Conservation (phyloP, 495 filamentous ascomycete genomes). For the Xylaria palmicola region DNA sequence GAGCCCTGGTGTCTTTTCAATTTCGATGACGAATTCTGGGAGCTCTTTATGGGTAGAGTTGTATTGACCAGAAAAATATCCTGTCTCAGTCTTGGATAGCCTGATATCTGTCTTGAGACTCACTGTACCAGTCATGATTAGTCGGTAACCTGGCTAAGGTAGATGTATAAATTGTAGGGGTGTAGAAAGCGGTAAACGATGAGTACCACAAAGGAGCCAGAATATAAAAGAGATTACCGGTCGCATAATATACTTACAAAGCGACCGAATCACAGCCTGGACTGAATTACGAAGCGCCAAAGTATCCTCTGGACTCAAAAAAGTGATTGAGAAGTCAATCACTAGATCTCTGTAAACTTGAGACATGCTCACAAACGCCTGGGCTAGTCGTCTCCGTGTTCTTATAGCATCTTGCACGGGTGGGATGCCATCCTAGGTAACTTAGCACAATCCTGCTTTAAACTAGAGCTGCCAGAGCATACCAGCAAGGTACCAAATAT, state of each 20-base stretch:
- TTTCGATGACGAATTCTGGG: conserved; percentile 30
- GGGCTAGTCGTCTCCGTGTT: conserved; percentile 41
- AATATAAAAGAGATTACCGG: no score
- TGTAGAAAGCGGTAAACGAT: neutral
- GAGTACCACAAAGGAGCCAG: no score
- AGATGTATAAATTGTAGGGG: neutral
- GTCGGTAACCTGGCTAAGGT: neutral
- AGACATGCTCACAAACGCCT: conserved; percentile 54
- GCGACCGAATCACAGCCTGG: conserved; percentile 51
- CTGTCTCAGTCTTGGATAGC: conserved; percentile 33
- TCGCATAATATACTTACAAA: conserved; percentile 27
- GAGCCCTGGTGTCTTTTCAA: conserved; percentile 13
- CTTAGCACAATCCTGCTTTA: conserved; percentile 10
- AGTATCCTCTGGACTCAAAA: conserved; percentile 48
- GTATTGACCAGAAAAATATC: neutral
- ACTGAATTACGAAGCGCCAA: conserved; percentile 49
- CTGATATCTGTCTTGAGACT: conserved; percentile 45
- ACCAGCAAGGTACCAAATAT: conserved; percentile 42
- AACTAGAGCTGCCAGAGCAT: neutral
- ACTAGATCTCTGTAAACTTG: conserved; percentile 55
- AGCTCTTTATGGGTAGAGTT: neutral
- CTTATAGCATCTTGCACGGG: conserved; percentile 36
- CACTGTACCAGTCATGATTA: neutral
- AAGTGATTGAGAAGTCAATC: conserved; percentile 52
- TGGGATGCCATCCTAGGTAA: conserved; percentile 39